Evolutionary conservation across 1,284 basidiomycete genomes (phyloP).

Genomic region (Cystobasidium slooffiae): DNA sequence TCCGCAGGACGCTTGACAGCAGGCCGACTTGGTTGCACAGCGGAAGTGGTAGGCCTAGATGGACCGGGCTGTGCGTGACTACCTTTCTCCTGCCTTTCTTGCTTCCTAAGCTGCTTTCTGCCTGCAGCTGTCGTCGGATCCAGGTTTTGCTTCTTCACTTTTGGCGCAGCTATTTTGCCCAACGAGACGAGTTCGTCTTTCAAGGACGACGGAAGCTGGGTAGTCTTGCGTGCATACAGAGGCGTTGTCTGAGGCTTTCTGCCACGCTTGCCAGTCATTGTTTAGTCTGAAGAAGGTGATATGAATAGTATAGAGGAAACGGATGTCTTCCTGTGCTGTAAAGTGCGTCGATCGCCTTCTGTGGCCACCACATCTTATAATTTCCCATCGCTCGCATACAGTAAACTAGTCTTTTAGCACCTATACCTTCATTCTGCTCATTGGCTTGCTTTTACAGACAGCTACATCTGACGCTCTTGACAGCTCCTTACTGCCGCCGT

Average conservation of each 20-base stretch:
- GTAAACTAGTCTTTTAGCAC: too few relatives aligned
- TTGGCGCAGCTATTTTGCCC: slow-evolving; percentile 25
- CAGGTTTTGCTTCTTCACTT: slow-evolving; percentile 12
- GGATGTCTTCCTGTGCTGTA: too few relatives aligned
- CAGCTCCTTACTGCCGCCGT: too few relatives aligned
- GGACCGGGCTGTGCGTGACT: slow-evolving; percentile 60
- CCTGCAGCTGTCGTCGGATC: slow-evolving; percentile 36
- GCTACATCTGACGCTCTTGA: too few relatives aligned
- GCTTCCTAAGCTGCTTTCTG: slow-evolving; percentile 70
- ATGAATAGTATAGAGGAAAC: background rate
- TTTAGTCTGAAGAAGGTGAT: background rate
- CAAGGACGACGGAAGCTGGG: slow-evolving; percentile 33
- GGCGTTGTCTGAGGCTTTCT: slow-evolving; percentile 19
- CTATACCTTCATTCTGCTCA: too few relatives aligned
- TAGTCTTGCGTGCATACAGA: slow-evolving; percentile 41
- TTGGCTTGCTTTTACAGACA: too few relatives aligned
- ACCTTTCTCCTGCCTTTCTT: slow-evolving; percentile 65
- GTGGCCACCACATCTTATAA: too few relatives aligned
- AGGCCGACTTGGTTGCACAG: slow-evolving; percentile 50
- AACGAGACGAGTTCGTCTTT: slow-evolving; percentile 37
- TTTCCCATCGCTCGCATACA: too few relatives aligned
- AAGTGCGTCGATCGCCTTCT: too few relatives aligned
- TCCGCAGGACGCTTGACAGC: slow-evolving; percentile 45
- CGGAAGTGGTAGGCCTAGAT: background rate
- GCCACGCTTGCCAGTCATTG: slow-evolving; percentile 1